phyloP scores from a whole-genome alignment of 805 yeast genomes.

The Myxozyma melibiosi region DNA sequence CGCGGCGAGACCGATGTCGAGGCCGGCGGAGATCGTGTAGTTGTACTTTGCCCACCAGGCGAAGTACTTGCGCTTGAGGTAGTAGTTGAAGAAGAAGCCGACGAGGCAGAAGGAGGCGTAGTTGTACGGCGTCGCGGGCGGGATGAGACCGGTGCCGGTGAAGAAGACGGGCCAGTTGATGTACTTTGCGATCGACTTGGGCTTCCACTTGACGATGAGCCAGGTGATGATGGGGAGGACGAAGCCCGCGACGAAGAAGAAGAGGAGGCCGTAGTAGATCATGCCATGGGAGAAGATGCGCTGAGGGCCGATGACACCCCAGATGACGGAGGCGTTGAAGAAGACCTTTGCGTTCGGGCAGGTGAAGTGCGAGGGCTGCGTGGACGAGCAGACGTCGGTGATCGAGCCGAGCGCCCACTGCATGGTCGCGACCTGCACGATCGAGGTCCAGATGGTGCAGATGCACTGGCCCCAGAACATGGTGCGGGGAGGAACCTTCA shows the following conservation, averaged over 20 bases:
- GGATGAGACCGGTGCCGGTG: background rate
- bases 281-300: conserved; percentile 54
- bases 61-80: conserved; percentile 55
- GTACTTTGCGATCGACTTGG: background rate
- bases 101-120: conserved; percentile 3
- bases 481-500: conserved; percentile 64
- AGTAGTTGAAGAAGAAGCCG: conserved; percentile 60
- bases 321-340: conserved; percentile 58
- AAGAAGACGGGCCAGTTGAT: conserved; percentile 8
- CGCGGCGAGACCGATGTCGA: conserved; percentile 69
- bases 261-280: conserved; percentile 23
- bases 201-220: background rate
- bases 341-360: conserved; percentile 53
- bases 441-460: conserved; percentile 50
- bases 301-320: conserved; percentile 69
- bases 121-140: conserved; percentile 9
- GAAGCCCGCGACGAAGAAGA: conserved; percentile 27
- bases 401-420: conserved; percentile 47
- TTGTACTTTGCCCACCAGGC: conserved; percentile 79
- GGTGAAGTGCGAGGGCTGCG: conserved; percentile 51
- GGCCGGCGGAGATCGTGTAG: conserved; percentile 63
- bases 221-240: conserved; percentile 14
- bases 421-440: conserved; percentile 49
- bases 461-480: conserved; percentile 55
- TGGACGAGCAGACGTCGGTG: conserved; percentile 48